Base-by-base conservation (phyloP, 352 stramenopile species). In the Phytophthora megakarya region DNA sequence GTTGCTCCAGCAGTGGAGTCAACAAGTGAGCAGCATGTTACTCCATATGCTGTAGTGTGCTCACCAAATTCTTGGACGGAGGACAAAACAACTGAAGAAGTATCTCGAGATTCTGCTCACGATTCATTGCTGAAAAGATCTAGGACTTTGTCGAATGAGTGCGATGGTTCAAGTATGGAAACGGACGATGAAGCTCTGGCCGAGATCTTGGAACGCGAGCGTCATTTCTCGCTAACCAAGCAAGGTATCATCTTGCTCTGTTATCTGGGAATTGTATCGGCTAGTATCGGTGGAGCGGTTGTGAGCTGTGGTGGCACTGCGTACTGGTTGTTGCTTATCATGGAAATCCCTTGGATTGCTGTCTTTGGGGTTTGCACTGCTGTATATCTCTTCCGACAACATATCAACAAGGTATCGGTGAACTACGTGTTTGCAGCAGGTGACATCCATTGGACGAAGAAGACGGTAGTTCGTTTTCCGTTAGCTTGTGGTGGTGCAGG, bases 291-390 rank as follows among this genome's bases (percentile, higher is more conserved):
- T 16, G 63, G 71, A n/a, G 55, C 62, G 0, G 51, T 59, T n/a
- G 61, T 71, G n/a, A 33, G 60, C 26, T 81, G 76, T 21, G 73
- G 74, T 18, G 72, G 66, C 13, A 63, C 70, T 15, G 64, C 57
- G 1, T 86, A 86, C 63, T 86, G 73, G 71, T 65, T 72, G 10
- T 57, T 86, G 22, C 63, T 86, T 18, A 65, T 68, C 43, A 60
- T 63, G 5, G 75, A 87, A 19, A 66, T 87, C 19, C 75, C 78
- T 19, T 87, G 78, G 70, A 74, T 87, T 5, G 59, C 73, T 10
- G 48, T 58, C 18, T 86, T 86, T 45, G 75, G 19, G 45, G 49
- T 9, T 63, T 53, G 1, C 25, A 46, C 18, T 60, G 55, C 47
- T 67, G 51, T 65, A 19, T 75, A 74, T 33, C 55, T 70, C 3